Base-by-base conservation (phyloP, 495 filamentous ascomycete genomes). In the Penicillium robsamsonii region DNA sequence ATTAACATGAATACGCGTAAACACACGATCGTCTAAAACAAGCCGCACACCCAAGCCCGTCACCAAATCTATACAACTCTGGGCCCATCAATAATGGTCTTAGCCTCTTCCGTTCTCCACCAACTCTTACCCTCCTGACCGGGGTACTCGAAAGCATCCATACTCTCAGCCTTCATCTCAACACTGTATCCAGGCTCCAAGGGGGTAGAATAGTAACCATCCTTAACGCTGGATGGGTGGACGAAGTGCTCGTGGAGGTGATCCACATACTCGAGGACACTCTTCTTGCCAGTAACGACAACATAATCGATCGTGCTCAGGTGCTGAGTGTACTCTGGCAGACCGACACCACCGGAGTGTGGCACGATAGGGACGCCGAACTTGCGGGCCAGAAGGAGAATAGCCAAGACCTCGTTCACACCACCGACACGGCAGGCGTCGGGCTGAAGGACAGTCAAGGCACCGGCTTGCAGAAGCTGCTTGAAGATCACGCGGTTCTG, bases 401-500 rank as follows among this genome's bases (percentile, higher is more conserved):
- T 92, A 9, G 92, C 90, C 13, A 97, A 77, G 17, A 93, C 91
- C 70, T 97, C 92, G 70, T 96, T 96, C 7, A 96, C 88, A 46
- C 92, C 92, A 33, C 92, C 92, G 56, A 97, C 79, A 18, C 92
- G 82, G 78, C 92, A 97, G 2, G 92, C 92, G 60, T 97, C 92
- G 57, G 93, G 86, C 73, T 97, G 92, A 64, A 90, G 90, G 8
- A 96, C 82, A 60, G 93, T 92, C 66, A 97, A 85, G 42, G 91
- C 89, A 52, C 87, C 84, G 31, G 83, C 73, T 62, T 85, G 82
- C 22, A 96, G 77, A 45, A 96, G 80, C 74, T 96, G 92, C 81
- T 96, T 96, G 81, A 96, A 96, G 55, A 96, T 81, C 10, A 96
- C 89, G 8, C 92, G 82, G 75, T 96, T 96, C 79, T 96, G 92